Percentiles rank a stretch among this genome's conserved stretches.
These are phyloP conservation scores for Aspergillus biplanus DNA, from an alignment of 495 filamentous ascomycete genomes.

Conservation along the genomic window DNA sequence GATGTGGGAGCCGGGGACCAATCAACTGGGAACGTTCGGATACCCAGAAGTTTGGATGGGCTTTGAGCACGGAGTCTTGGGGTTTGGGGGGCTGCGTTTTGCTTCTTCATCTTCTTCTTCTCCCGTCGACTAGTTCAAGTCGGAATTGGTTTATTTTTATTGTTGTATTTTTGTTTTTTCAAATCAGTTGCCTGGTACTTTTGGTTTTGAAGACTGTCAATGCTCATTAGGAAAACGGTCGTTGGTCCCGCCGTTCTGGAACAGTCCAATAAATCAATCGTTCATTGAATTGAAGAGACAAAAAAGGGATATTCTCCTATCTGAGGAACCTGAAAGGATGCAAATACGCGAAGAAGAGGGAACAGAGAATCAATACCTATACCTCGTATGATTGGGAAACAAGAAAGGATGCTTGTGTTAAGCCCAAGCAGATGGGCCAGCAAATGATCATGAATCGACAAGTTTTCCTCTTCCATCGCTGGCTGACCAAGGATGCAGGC, in stretches of 20 bases:
- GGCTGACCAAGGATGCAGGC: slow-evolving; percentile 10
- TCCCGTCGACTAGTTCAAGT: background rate
- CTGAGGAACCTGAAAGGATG: too few species aligned
- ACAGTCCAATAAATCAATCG: too few species aligned
- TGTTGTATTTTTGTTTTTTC: background rate
- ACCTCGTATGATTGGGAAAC: background rate
- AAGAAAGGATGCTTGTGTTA: slow-evolving; percentile 3
- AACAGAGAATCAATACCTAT: background rate
- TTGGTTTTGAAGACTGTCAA: background rate
- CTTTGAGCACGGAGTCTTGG: background rate
- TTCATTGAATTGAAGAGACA: too few species aligned
- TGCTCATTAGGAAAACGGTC: background rate
- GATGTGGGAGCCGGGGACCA: slow-evolving; percentile 7
- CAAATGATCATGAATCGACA: slow-evolving; percentile 4
- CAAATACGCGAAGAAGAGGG: too few species aligned
- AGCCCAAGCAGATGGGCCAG: background rate
- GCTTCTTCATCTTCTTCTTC: background rate
- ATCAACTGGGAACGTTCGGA: background rate
- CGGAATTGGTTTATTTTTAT: background rate
- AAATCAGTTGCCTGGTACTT: background rate
- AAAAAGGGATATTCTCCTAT: too few species aligned
- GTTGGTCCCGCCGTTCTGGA: too few species aligned
- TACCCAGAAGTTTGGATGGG: slow-evolving; percentile 4
- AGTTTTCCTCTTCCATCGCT: slow-evolving; percentile 3
- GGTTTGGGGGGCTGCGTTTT: background rate